Evolutionary conservation across 1,139 yeast genomes (phyloP).

Genomic region (Scheffersomyces segobiensis): DNA sequence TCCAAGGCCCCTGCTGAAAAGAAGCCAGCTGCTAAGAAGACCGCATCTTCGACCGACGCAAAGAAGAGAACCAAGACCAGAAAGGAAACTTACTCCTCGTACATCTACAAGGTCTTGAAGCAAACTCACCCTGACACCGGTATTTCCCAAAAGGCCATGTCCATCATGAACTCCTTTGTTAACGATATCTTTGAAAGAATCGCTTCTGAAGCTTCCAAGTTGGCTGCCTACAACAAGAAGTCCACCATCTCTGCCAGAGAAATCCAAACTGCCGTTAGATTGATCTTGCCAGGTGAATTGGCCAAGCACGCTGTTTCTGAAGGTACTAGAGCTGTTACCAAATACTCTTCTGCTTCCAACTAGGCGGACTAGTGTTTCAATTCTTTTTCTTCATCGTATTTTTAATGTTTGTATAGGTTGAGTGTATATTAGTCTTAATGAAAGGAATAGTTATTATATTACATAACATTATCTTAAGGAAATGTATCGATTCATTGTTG

Average conservation of each 20-base stretch:
- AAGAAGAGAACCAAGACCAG: conserved; percentile 97
- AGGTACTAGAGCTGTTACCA: conserved; percentile 99
- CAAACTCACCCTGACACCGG: conserved; percentile 99
- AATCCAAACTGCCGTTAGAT: conserved; percentile 98
- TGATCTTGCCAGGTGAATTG: conserved; percentile 98
- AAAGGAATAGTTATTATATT: not conserved
- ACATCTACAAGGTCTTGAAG: conserved; percentile 97
- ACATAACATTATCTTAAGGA: not conserved
- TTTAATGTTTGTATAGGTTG: conserved; percentile 4
- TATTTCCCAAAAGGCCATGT: conserved; percentile 99
- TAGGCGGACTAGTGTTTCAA: conserved; percentile 21
- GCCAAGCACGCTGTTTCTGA: conserved; percentile 99
- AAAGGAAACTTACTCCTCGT: conserved; percentile 98
- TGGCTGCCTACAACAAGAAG: conserved; percentile 99
- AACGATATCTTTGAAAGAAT: conserved; percentile 95
- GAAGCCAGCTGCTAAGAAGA: conserved; percentile 95
- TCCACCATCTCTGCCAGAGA: conserved; percentile 99
- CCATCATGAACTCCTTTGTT: conserved; percentile 98
- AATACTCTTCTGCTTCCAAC: conserved; percentile 86
- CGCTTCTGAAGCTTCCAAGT: conserved; percentile 97
- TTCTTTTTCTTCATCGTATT: conserved; percentile 6
- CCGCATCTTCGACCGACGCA: conserved; percentile 68
- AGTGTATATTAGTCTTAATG: conserved; percentile 16
- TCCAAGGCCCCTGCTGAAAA: conserved; percentile 98
- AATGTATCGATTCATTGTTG: not conserved